Base-by-base conservation (phyloP, 192 early-diverging fungal genomes). In the Coemansia guatemalensis region DNA sequence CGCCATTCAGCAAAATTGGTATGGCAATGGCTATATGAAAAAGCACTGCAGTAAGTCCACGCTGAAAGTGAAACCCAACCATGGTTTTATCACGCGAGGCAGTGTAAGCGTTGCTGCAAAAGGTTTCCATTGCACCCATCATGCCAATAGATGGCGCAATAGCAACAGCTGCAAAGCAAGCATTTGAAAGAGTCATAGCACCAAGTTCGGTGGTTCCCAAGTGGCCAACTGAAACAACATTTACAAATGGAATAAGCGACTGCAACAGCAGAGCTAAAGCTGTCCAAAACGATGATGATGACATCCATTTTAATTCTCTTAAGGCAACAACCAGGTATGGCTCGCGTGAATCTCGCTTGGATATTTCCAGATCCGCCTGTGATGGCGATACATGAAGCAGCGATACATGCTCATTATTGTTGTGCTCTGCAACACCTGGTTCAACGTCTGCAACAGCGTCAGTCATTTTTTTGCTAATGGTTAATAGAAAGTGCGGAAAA, bases 1-100 rank as follows among this genome's bases (percentile, higher is more conserved):
- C 88, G 4, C 90, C 85, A 55, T 84, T 83, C 83, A 81, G 88
- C 7, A 56, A 92, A 39, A 94, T 66, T 4, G 82, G 62, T 1
- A 82, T 71, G 59, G 95, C 89, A 9, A 92, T 87, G 23, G 93
- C 60, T 60, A 87, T 83, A 29, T 91, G 69, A 2, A 88, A 4
- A 24, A 79, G 60, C 51, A 91, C 82, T 23, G 93, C 81, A 47
- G 95, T 72, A 11, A 96, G 78, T 0, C 87, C 89, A 9, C 93
- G 78, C 67, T 90, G 89, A 12, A 89, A 73, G 54, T 88, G 84
- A 1, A 90, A 65, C 26, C 89, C 89, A 14, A 88, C 72, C 18
- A 85, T 61, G 0, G 60, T 75, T 50, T 85, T 85, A 48, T 87
- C 85, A 48, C 76, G 69, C 12, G 85, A 77, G 6, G 80, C 83